Evolutionary conservation across 2,329 filamentous ascomycete genomes (phyloP).

Genomic region (Aotearoamyces nothofagi): DNA sequence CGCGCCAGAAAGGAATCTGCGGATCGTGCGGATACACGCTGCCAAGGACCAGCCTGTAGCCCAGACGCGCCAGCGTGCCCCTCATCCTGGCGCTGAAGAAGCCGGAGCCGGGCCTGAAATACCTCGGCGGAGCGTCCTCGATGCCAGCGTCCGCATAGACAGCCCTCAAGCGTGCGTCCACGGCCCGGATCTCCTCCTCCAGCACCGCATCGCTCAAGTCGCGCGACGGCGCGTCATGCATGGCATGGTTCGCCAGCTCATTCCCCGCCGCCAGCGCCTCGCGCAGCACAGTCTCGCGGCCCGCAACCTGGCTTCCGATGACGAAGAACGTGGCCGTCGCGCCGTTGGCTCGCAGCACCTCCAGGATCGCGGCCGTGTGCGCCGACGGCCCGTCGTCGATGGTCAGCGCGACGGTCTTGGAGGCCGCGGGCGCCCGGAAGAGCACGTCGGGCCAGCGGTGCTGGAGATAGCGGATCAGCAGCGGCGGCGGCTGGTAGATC

Average conservation of each 20-base stretch:
- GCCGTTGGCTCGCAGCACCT: conserved; percentile 46
- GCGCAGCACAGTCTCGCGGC: conserved; percentile 35
- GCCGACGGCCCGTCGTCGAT: conserved; percentile 75
- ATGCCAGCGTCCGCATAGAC: conserved; percentile 25
- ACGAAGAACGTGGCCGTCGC: conserved; percentile 79
- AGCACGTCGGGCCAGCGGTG: conserved; percentile 64
- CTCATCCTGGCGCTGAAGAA: conserved; percentile 66
- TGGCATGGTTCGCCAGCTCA: conserved; percentile 77
- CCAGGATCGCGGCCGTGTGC: conserved; percentile 55
- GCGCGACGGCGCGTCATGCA: conserved; percentile 68
- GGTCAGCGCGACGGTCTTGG: conserved; percentile 64
- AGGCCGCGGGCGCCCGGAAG: conserved; percentile 47
- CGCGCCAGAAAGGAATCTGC: conserved; percentile 52
- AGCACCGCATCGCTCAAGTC: conserved; percentile 44
- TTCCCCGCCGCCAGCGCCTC: conserved; percentile 45
- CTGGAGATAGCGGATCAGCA: conserved; percentile 56
- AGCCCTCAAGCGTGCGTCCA: conserved; percentile 43
- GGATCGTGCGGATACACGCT: conserved; percentile 83
- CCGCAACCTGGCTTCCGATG: conserved; percentile 61
- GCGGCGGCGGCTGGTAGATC: conserved; percentile 68
- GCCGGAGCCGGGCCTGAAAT: conserved; percentile 73
- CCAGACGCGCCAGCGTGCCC: conserved; percentile 37
- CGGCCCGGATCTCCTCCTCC: conserved; percentile 43
- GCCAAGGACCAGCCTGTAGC: conserved; percentile 63
- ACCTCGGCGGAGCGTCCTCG: conserved; percentile 34